phyloP scores from a whole-genome alignment of 768 basidiomycete species.

The Coprinopsis marcescibilis region DNA sequence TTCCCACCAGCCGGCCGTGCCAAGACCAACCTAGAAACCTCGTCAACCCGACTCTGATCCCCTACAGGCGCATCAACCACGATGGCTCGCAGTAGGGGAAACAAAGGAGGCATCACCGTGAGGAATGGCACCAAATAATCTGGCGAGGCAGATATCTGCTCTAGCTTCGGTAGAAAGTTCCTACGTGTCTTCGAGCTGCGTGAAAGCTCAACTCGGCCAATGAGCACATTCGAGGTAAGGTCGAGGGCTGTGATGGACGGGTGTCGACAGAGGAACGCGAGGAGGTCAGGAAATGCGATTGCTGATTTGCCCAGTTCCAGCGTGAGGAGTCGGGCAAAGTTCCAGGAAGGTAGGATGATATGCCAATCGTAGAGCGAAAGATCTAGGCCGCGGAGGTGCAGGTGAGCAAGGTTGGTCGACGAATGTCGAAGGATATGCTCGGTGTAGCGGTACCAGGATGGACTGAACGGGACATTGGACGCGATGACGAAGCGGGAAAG shows the following conservation, averaged over 20 bases:
- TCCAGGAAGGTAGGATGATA: neutral
- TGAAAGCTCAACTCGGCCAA: neutral
- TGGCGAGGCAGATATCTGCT: neutral
- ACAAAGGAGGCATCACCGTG: neutral
- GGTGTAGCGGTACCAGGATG: neutral
- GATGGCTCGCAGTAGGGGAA: too few relatives aligned
- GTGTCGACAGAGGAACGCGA: constrained; percentile 17
- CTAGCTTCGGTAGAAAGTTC: neutral
- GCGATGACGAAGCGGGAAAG: too few relatives aligned
- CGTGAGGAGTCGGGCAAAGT: neutral
- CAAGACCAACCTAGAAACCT: too few relatives aligned
- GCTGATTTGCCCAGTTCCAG: constrained; percentile 8
- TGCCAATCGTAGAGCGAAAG: neutral
- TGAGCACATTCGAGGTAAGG: constrained; percentile 4
- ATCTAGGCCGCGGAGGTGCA: neutral
- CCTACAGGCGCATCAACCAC: too few relatives aligned
- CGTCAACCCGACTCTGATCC: too few relatives aligned
- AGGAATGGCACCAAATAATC: neutral
- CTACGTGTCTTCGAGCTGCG: neutral
- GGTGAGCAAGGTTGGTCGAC: neutral
- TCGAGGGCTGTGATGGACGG: constrained; percentile 16
- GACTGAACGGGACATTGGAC: too few relatives aligned
- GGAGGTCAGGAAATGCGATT: constrained; percentile 18
- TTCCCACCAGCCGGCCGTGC: too few relatives aligned
- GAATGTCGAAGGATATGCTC: constrained; percentile 1